phyloP scores from a whole-genome alignment of 2,329 filamentous ascomycete genomes.

The Hawksworthiomyces lignivorus region DNA sequence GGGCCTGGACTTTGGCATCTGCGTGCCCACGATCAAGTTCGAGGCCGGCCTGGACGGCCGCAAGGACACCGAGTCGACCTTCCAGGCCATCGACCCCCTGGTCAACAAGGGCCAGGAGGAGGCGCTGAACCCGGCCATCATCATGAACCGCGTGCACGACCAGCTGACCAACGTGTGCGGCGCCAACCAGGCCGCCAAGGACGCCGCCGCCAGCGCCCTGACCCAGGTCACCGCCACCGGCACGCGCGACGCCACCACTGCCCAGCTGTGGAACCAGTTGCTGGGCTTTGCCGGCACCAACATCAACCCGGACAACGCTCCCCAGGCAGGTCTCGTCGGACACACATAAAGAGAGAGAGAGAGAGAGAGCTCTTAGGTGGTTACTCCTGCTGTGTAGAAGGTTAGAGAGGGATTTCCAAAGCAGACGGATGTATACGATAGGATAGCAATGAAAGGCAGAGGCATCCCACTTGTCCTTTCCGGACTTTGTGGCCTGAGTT shows the following conservation, averaged over 20 bases:
- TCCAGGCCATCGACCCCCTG: slow-evolving; percentile 56
- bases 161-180: slow-evolving; percentile 59
- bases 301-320: slow-evolving; percentile 31
- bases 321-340: slow-evolving; percentile 27
- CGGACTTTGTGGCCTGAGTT: too few species aligned
- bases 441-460: too few species aligned
- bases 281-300: slow-evolving; percentile 30
- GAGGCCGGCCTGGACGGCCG: slow-evolving; percentile 50
- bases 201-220: slow-evolving; percentile 45
- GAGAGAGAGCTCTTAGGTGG: too few species aligned
- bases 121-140: slow-evolving; percentile 64
- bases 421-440: too few species aligned
- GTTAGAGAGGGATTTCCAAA: too few species aligned
- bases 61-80: slow-evolving; percentile 52
- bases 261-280: slow-evolving; percentile 30
- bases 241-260: slow-evolving; percentile 28
- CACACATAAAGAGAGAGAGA: slow-evolving; percentile 29
- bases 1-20: slow-evolving; percentile 42
- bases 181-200: slow-evolving; percentile 51
- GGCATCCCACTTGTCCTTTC: too few species aligned
- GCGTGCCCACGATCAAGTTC: slow-evolving; percentile 52
- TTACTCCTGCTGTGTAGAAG: too few species aligned
- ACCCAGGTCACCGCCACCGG: slow-evolving; percentile 25
- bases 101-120: slow-evolving; percentile 56
- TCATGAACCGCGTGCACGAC: slow-evolving; percentile 64